Evolutionary conservation across 2,329 filamentous ascomycete genomes (phyloP), one percentile per base, ranked within the genome.

Genomic region (Diaporthe capsici): DNA sequence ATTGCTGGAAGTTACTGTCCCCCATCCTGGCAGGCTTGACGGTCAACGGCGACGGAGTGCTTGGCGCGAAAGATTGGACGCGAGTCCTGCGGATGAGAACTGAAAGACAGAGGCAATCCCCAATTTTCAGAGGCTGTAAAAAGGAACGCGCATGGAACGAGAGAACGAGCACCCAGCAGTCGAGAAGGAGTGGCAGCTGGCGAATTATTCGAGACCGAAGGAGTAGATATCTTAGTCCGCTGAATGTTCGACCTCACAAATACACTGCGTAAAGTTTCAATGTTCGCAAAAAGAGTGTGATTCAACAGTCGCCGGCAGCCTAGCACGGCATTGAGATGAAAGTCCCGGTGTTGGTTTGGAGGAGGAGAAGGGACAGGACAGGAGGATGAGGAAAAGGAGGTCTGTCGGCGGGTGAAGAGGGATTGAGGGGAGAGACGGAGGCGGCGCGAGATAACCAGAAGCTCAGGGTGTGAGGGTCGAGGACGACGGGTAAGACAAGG

Each of bases 401-500:
- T 42, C 28, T 58, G 55, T 65, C 39, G 71, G 25, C 53, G 44
- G 71, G 61, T 34, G 57, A 71, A 47, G 71, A 65, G 71, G 28
- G 57, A 74, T 53, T 63, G 53, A 65, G 68, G 49, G 58, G 9
- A 47, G n/a, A 60, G 60, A 51, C 28, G 74, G 67, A 57, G 61
- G 74, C 61, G 42, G 44, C 58, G 55, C 42, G 55, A 75, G 74
- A 74, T 65, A 60, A 71, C 61, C 42, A 53, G 49, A 58, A 74
- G 53, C 44, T 58, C 58, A 68, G 25, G 39, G 73, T 44, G 25
- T 51, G 53, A 74, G 53, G 53, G 67, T 72, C 57, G 73, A 61
- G 34, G 63, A 76, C 63, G 75, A 58, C 55, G 51, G 51, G 68
- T 76, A 74, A 75, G 75, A 76, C 75, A 75, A 51, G 73, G 70